phyloP scores from a whole-genome alignment of 2,329 filamentous ascomycete genomes.

The Cryphonectria naterciae region DNA sequence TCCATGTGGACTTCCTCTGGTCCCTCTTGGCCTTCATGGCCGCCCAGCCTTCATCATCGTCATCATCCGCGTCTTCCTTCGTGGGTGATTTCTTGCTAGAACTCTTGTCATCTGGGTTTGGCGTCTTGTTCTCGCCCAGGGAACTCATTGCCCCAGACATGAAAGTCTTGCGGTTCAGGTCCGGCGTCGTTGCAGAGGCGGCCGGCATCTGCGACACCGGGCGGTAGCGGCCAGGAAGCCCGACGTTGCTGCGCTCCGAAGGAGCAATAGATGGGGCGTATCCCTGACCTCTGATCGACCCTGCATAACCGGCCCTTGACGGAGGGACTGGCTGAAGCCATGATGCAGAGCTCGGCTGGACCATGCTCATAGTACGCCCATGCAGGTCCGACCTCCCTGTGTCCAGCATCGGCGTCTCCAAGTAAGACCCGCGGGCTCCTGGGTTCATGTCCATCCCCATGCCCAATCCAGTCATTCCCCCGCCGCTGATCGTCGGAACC shows the following conservation, averaged over 20 bases:
- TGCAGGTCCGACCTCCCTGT: slow-evolving; percentile 48
- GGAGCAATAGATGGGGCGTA: slow-evolving; percentile 94
- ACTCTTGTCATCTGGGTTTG: slow-evolving; percentile 35
- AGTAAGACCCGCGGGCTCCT: slow-evolving; percentile 48
- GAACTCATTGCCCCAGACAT: slow-evolving; percentile 47
- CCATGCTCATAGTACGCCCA: slow-evolving; percentile 81
- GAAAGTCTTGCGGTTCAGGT: slow-evolving; percentile 42
- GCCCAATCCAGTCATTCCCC: slow-evolving; percentile 31
- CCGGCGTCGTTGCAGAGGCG: slow-evolving; percentile 34
- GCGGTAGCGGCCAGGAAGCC: slow-evolving; percentile 85
- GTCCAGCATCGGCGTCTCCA: slow-evolving; percentile 48
- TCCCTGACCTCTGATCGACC: slow-evolving; percentile 57
- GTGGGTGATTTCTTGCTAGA: slow-evolving; percentile 43
- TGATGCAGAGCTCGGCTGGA: slow-evolving; percentile 68
- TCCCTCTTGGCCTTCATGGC: slow-evolving; percentile 72
- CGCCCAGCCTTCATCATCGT: slow-evolving; percentile 71
- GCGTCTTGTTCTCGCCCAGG: slow-evolving; percentile 36
- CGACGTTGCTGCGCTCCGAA: slow-evolving; percentile 92
- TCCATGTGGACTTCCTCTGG: slow-evolving; percentile 70
- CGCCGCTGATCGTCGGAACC: slow-evolving; percentile 45
- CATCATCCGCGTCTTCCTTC: slow-evolving; percentile 57
- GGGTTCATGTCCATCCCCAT: slow-evolving; percentile 32
- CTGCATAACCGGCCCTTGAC: slow-evolving; percentile 47
- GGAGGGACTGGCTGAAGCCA: slow-evolving; percentile 53
- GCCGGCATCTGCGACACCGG: slow-evolving; percentile 73